Base-by-base conservation (phyloP, 2,329 filamentous ascomycete genomes). In the Aspergillus fijiensis region DNA sequence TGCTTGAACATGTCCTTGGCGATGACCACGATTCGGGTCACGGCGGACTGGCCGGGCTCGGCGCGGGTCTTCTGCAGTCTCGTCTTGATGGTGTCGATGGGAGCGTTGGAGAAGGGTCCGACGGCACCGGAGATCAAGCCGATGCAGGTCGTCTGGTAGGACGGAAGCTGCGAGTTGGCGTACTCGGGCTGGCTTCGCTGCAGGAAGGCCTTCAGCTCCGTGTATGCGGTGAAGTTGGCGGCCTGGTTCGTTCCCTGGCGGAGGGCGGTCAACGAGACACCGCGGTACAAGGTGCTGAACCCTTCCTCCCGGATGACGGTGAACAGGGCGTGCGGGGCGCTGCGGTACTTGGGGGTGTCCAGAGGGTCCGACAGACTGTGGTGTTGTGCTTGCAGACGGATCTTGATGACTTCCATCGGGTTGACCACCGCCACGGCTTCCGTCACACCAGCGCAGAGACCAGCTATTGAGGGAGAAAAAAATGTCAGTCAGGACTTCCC, bases 371-470 rank as follows among this genome's bases (percentile, higher is more conserved):
- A 92, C 89, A 99, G 95, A 75, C 87, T 92, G 86, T 99, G 95
- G 81, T 97, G 91, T 80, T 99, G 95, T 4, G 94, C 94, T 83
- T 99, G 95, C 68, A 99, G 86, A 52, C 95, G 90, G 75, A 99
- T 99, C 85, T 99, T 99, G 79, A 99, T 87, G 63, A 99, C 95
- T 81, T 99, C 95, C 95, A 99, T 99, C 5, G 95, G 95, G 31
- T 93, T 97, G 59, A 99, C 95, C 55, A 99, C 91, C 52, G 91
- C 89, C 49, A 99, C 94, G 65, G 95, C 95, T 84, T 99, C 95
- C 21, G 95, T 98, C 19, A 99, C 88, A 78, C 95, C 95, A 27
- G 95, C 95, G 25, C 90, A 86, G 50, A 99, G 88, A 73, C 95
- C 95, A 69, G 95, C 91, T 88, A 16, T 29, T 19, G 19, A 49